Conservation (phyloP, 257 asterid genomes). For the Solanum clarkiae region DNA sequence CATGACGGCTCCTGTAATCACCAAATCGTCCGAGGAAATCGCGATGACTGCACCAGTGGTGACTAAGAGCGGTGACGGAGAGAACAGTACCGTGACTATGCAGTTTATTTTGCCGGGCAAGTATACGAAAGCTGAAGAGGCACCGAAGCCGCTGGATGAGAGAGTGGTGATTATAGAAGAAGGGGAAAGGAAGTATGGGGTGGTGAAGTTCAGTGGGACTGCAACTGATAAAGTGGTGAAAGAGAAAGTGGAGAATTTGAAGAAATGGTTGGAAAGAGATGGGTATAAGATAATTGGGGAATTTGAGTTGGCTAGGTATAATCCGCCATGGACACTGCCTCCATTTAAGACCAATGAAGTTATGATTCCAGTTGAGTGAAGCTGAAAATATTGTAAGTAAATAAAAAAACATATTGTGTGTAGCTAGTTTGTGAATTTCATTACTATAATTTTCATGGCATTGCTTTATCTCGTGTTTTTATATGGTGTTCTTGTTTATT, state of each 20-base stretch:
- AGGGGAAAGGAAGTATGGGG: slow-evolving; percentile 73
- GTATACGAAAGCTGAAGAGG: slow-evolving; percentile 53
- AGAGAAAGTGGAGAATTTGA: slow-evolving; percentile 52
- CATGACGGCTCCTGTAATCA: slow-evolving; percentile 78
- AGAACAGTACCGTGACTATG: slow-evolving; percentile 44
- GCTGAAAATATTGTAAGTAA: not conserved
- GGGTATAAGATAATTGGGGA: slow-evolving; percentile 58
- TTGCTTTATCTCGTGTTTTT: not conserved
- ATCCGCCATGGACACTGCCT: slow-evolving; percentile 92
- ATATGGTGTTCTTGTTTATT: not conserved
- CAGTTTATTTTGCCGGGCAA: slow-evolving; percentile 68
- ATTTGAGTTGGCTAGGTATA: slow-evolving; percentile 73
- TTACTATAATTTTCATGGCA: not conserved
- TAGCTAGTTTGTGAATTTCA: not conserved
- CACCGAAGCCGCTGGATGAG: slow-evolving; percentile 82
- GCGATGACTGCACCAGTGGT: slow-evolving; percentile 92
- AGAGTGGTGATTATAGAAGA: slow-evolving; percentile 69
- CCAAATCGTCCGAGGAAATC: slow-evolving; percentile 44
- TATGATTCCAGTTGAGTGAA: slow-evolving; percentile 65
- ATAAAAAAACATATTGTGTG: no score
- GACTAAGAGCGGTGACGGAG: slow-evolving; percentile 26
- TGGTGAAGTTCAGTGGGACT: slow-evolving; percentile 63
- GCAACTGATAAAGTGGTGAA: slow-evolving; percentile 56
- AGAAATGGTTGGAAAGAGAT: slow-evolving; percentile 55
- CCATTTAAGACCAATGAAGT: slow-evolving; percentile 73